These are phyloP conservation scores for Dionaea muscipula DNA, from an alignment of 179 eudicot species.

Conservation along the genomic window DNA sequence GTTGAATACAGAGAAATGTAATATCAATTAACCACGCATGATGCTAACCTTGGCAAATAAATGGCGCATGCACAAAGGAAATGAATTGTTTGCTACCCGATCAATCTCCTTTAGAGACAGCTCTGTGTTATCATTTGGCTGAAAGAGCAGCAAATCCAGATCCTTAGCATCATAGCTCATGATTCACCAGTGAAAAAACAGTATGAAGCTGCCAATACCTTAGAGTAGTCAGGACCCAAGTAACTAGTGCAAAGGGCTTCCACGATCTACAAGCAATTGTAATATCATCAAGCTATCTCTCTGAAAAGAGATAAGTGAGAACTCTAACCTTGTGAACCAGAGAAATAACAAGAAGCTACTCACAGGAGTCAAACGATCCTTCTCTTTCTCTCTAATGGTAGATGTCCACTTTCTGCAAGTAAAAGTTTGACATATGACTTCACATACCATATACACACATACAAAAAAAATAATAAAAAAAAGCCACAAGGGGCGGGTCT, in stretches of 20 bases:
- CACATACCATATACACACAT: no score
- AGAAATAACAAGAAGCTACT: slow-evolving; percentile 18
- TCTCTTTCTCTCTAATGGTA: slow-evolving; percentile 68
- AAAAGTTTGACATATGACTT: no score
- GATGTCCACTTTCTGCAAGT: slow-evolving; percentile 79
- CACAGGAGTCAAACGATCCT: slow-evolving; percentile 83
- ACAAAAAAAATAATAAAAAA: no score
- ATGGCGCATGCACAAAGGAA: slow-evolving; percentile 97
- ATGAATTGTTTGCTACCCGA: slow-evolving; percentile 67
- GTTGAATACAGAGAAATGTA: neutral
- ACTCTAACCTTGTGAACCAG: neutral
- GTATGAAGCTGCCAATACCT: slow-evolving; percentile 32
- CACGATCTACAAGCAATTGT: slow-evolving; percentile 42
- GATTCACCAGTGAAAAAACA: neutral
- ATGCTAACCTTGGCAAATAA: slow-evolving; percentile 68
- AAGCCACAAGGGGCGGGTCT: no score
- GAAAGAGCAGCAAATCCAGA: slow-evolving; percentile 14
- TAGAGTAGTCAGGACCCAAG: slow-evolving; percentile 85
- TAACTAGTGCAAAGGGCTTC: slow-evolving; percentile 80
- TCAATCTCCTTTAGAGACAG: slow-evolving; percentile 76
- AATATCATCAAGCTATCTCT: neutral
- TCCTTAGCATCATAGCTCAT: neutral
- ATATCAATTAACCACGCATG: slow-evolving; percentile 1
- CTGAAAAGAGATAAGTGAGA: neutral
- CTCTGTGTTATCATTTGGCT: slow-evolving; percentile 69